Evolutionary conservation across 2,329 filamentous ascomycete species (phyloP), one percentile per base, ranked within the genome.

Genomic region (Lasiodiplodia sp.): DNA sequence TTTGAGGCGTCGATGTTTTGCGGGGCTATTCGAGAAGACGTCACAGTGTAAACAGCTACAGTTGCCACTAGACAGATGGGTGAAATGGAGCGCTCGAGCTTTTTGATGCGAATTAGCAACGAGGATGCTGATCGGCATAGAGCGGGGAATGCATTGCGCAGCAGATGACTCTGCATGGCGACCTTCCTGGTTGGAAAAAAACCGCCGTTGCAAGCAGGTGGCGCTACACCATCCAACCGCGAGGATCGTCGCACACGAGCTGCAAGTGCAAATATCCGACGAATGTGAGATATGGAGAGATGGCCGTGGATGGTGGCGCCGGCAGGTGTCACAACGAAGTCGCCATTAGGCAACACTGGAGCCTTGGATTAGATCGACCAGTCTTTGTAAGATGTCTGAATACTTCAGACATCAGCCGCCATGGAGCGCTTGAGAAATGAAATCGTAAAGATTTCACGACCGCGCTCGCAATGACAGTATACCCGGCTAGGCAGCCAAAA

Each of bases 81-180:
- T 18, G 28, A 28, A 23, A 21, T 60, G 56, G 23, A 28, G 37
- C 12, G 31, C 40, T 31, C n/a, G 23, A 47, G 38, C 28, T 44
- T 18, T 60, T 25, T n/a, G 38, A 44, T 49, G 40, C 31, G 57
- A 49, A 25, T 49, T 47, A 10, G 25, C 40, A 49, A 7, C 28
- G 12, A 12, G 16, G 38, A 49, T 62, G 40, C 31, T 44, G 40
- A 62, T 62, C 57, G 57, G 40, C 57, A 62, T 11, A 62, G 57
- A 44, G 57, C 57, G 57, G 57, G 57, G 57, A 49, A 62, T 62
- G 57, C 57, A 62, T 62, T 62, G 57, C 57, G 38, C 57, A 62
- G 57, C 23, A 62, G 57, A 62, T 62, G 57, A 62, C 57, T 62
- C n/a, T 62, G 57, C 57, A 62, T 62, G 57, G 34, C 28, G 57